Evolutionary conservation across 2,329 filamentous ascomycete genomes (phyloP), one percentile per base, ranked within the genome.

Genomic region (Dactylellina sp.): DNA sequence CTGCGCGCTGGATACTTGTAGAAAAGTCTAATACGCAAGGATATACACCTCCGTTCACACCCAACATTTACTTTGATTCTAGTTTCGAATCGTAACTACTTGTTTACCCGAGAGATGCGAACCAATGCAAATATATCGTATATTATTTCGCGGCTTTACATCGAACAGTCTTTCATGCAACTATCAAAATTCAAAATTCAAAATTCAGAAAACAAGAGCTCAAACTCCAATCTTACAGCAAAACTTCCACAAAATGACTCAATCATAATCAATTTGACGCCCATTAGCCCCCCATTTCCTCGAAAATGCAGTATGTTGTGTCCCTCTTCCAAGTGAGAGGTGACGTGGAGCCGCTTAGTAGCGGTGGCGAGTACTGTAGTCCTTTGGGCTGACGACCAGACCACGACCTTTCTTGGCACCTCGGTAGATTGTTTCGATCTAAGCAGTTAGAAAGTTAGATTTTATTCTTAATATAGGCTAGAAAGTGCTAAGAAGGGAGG

Each of bases 341-440:
- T 7, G 37, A 46, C 16, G 20, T 46, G 20, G 12, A 9, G 20
- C 24, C 11, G 14, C 18, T 44, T 78, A 78, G 42, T 78, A 78
- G 59, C 77, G 59, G 61, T 78, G 77, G 20, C 77, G 75, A 42
- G 77, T 78, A 65, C 76, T 77, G 49, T 83, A 85, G 80, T 89
- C 93, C 85, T 98, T 99, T 0, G 94, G 95, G 80, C 92, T 96
- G 77, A 98, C 93, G 42, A 99, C 95, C 78, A 99, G 83, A 90
- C 96, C 95, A 60, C 94, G 86, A 0, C 96, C 95, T 84, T 99
- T 99, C 86, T 97, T 98, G 32, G 95, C 95, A n/a, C 95, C 95
- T 71, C 93, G 89, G 81, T 98, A 99, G 75, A 99, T 93, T 2
- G 93, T 97, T 85, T 99, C 95, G 80, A 98, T 89, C 76, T 77